Percentiles rank a stretch among this genome's conserved stretches.
phyloP scores from a whole-genome alignment of 2,329 filamentous ascomycete species.

The Seiridium unicorne region DNA sequence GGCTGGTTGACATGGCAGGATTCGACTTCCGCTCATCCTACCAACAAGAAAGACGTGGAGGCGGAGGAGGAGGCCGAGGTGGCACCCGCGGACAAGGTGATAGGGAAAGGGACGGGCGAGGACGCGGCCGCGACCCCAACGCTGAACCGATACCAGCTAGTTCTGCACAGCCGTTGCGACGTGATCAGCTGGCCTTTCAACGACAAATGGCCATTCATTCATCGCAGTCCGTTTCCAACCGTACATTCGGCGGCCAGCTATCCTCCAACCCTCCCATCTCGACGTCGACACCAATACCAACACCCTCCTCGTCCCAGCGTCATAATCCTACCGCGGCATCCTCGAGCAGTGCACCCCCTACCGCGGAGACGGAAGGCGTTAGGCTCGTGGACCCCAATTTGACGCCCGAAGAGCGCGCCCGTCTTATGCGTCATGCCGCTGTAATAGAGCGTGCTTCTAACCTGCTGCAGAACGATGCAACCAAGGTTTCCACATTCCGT shows the following conservation, averaged over 20 bases:
- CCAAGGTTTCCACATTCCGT: constrained; percentile 77
- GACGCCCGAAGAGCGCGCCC: constrained; percentile 77
- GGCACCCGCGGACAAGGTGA: constrained; percentile 39
- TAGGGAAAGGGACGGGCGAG: constrained; percentile 23
- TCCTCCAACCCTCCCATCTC: constrained; percentile 46
- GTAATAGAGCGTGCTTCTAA: constrained; percentile 84
- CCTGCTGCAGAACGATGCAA: constrained; percentile 73
- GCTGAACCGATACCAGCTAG: constrained; percentile 74
- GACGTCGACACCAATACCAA: constrained; percentile 22
- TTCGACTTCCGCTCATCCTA: constrained; percentile 81
- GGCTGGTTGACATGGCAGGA: constrained; percentile 80
- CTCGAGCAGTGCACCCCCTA: constrained; percentile 22
- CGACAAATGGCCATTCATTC: constrained; percentile 89
- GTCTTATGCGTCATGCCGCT: constrained; percentile 74
- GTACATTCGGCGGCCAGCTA: constrained; percentile 83
- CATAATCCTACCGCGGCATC: constrained; percentile 19
- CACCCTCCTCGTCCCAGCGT: constrained; percentile 42
- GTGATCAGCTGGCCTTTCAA: constrained; percentile 90
- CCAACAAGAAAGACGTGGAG: constrained; percentile 55
- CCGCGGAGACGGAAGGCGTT: constrained; percentile 46
- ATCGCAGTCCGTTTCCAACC: constrained; percentile 74
- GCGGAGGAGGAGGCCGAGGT: constrained; percentile 42
- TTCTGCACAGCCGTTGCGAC: constrained; percentile 74
- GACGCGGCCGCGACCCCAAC: constrained; percentile 77
- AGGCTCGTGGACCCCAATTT: constrained; percentile 51